Evolutionary conservation across 2,329 filamentous ascomycete genomes (phyloP).

Genomic region (Aureobasidium sp.): DNA sequence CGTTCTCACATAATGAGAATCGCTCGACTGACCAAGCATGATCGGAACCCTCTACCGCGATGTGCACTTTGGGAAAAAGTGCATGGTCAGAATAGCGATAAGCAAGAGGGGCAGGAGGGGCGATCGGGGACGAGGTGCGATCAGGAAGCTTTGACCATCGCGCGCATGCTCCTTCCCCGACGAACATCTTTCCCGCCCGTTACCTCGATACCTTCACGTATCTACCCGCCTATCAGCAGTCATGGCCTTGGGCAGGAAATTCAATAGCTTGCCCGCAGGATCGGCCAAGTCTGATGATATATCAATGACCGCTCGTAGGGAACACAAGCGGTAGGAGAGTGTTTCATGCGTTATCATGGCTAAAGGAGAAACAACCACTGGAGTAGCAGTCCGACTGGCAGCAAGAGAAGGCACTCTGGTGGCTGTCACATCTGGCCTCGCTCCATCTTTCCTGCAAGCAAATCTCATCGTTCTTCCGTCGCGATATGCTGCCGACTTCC

Average conservation of each 20-base stretch:
- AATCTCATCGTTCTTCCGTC: conserved; percentile 56
- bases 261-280: not conserved
- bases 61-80: not conserved
- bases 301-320: not conserved
- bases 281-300: not conserved
- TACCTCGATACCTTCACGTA: not conserved
- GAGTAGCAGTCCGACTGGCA: conserved; percentile 32
- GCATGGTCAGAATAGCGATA: not conserved
- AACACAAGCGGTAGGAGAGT: not conserved
- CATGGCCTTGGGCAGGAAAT: not conserved
- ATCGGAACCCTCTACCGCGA: not conserved
- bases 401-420: conserved; percentile 37
- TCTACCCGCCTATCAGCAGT: not conserved
- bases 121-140: conserved; percentile 15
- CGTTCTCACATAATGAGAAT: not conserved
- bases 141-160: not conserved
- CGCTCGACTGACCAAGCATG: not conserved
- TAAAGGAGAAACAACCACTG: not conserved
- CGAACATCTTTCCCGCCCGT: not conserved
- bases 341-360: not conserved
- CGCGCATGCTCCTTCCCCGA: not conserved
- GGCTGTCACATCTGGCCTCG: conserved; percentile 47
- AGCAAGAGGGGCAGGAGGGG: not conserved
- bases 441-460: conserved; percentile 52
- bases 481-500: conserved; percentile 52